phyloP scores from a whole-genome alignment of 2,329 filamentous ascomycete species.

The Aureobasidium sp. region DNA sequence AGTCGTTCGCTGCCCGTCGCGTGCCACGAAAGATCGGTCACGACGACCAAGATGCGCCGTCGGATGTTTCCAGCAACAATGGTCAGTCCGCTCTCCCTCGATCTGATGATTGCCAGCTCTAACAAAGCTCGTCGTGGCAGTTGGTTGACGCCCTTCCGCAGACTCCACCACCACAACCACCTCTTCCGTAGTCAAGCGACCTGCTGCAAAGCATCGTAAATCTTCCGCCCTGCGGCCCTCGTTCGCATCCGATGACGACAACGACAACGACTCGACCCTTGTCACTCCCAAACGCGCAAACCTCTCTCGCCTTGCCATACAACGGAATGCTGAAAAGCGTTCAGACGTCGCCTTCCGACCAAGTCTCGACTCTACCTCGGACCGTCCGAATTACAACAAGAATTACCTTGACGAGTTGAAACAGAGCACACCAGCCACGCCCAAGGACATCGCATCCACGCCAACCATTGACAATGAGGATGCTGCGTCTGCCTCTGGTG shows the following conservation, averaged over 20 bases:
- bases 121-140: constrained; percentile 24
- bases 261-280: constrained; percentile 42
- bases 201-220: constrained; percentile 53
- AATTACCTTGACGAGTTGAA: constrained; percentile 82
- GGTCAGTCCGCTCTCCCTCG: constrained; percentile 33
- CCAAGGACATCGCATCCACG: constrained; percentile 49
- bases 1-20: constrained; percentile 48
- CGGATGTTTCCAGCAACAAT: constrained; percentile 27
- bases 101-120: constrained; percentile 18
- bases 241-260: constrained; percentile 57
- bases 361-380: constrained; percentile 51
- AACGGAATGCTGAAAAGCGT: constrained; percentile 58
- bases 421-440: constrained; percentile 76
- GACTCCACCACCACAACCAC: constrained; percentile 39
- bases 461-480: constrained; percentile 31
- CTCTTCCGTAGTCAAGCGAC: constrained; percentile 46
- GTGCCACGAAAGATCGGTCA: constrained; percentile 73
- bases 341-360: constrained; percentile 42
- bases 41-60: constrained; percentile 54
- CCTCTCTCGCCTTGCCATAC: constrained; percentile 57
- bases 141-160: constrained; percentile 18
- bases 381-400: constrained; percentile 73
- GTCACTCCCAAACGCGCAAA: constrained; percentile 57
- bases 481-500: constrained; percentile 39
- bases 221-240: constrained; percentile 70